Conservation (phyloP, 2,329 filamentous ascomycete genomes). For the Arthrobotrys megalospora region DNA sequence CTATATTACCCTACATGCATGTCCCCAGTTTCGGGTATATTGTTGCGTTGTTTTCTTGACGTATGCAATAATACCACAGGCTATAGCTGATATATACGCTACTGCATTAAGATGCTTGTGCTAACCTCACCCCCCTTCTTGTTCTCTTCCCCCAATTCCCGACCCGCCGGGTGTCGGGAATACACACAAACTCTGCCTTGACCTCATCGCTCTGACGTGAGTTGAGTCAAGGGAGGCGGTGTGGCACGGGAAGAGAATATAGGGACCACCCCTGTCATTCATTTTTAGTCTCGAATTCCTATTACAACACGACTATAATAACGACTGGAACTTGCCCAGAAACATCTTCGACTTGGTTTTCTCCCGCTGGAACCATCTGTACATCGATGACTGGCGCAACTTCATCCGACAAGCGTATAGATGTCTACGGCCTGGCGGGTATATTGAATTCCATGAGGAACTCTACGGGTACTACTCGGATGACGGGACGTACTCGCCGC, state of each 20-base stretch:
- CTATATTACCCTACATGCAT: slow-evolving; percentile 58
- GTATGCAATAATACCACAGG: slow-evolving; percentile 59
- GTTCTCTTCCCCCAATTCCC: slow-evolving; percentile 42
- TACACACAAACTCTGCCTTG: slow-evolving; percentile 12
- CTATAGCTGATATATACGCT: slow-evolving; percentile 44
- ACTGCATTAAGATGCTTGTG: slow-evolving; percentile 49
- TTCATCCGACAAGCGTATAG: slow-evolving; percentile 63
- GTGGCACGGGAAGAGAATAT: slow-evolving; percentile 29
- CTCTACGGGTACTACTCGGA: slow-evolving; percentile 57
- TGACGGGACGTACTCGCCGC: slow-evolving; percentile 55
- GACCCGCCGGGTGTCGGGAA: slow-evolving; percentile 52
- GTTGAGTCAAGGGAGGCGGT: slow-evolving; percentile 25
- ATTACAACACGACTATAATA: slow-evolving; percentile 58
- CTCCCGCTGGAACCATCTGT: slow-evolving; percentile 59
- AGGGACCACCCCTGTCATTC: slow-evolving; percentile 23
- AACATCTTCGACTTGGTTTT: slow-evolving; percentile 59
- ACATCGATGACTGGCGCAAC: slow-evolving; percentile 54
- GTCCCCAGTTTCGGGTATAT: slow-evolving; percentile 59
- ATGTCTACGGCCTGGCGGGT: slow-evolving; percentile 74
- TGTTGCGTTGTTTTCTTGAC: slow-evolving; percentile 61
- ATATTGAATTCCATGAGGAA: slow-evolving; percentile 72
- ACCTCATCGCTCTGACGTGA: slow-evolving; percentile 31
- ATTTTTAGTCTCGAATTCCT: slow-evolving; percentile 54
- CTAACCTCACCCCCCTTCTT: slow-evolving; percentile 41
- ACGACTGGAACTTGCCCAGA: slow-evolving; percentile 58